Conservation (phyloP, 352 stramenopile genomes). For the Pythium periplocum region DNA sequence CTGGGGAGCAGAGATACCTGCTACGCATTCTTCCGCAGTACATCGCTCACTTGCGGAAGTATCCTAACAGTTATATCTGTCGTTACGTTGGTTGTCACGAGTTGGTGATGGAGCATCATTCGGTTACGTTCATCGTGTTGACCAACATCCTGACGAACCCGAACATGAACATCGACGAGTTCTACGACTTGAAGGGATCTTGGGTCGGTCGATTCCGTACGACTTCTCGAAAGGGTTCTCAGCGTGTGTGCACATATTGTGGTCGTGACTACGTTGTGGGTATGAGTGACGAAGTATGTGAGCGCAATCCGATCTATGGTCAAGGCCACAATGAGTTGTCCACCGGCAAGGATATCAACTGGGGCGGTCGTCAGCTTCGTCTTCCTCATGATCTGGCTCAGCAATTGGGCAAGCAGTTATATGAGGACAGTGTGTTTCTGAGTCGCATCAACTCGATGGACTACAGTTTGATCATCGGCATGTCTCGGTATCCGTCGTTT, state of each 20-base stretch:
- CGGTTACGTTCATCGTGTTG: slow-evolving; percentile 84
- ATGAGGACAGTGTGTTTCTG: slow-evolving; percentile 91
- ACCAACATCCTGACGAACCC: slow-evolving; percentile 88
- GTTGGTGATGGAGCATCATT: slow-evolving; percentile 83
- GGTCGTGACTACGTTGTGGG: slow-evolving; percentile 82
- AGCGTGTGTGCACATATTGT: slow-evolving; percentile 85
- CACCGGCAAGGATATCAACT: slow-evolving; percentile 88
- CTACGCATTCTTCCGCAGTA: slow-evolving; percentile 87
- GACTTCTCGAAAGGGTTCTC: slow-evolving; percentile 55
- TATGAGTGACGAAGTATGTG: slow-evolving; percentile 76
- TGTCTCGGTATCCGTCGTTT: slow-evolving; percentile 51
- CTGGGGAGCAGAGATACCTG: slow-evolving; percentile 77
- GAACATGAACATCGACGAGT: slow-evolving; percentile 79
- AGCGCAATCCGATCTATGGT: slow-evolving; percentile 52
- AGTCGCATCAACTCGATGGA: slow-evolving; percentile 96
- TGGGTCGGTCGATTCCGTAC: slow-evolving; percentile 81
- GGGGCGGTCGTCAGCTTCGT: slow-evolving; percentile 71
- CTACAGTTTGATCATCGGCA: slow-evolving; percentile 94
- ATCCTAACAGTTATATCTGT: slow-evolving; percentile 85
- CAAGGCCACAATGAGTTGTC: slow-evolving; percentile 73
- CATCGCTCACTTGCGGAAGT: slow-evolving; percentile 68
- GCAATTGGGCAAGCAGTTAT: slow-evolving; percentile 79
- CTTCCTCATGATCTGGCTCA: slow-evolving; percentile 66
- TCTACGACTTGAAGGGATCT: slow-evolving; percentile 88
- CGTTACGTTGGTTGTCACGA: slow-evolving; percentile 88